A percentile compares a stretch with the other conserved stretches of the same genome.
phyloP scores from a whole-genome alignment of 1,284 basidiomycete genomes.

The Leccinum brunneo-olivaceum region DNA sequence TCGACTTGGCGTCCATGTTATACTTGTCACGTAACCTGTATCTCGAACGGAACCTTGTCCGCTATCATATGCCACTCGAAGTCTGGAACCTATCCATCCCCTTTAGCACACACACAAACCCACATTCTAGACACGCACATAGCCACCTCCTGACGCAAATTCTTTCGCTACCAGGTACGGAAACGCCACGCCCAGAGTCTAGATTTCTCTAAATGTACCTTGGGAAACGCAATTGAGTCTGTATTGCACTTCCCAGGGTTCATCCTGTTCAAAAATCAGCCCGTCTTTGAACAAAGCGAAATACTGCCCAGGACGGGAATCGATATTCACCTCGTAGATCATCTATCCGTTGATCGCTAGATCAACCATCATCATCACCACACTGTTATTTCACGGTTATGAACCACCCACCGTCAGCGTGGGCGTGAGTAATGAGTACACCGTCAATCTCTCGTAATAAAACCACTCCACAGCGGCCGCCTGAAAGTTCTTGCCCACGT shows the following conservation, averaged over 20 bases:
- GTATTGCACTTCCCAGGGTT: conserved; percentile 64
- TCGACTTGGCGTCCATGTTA: conserved; percentile 70
- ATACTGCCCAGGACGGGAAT: neutral
- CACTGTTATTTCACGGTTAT: neutral
- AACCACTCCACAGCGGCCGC: conserved; percentile 75
- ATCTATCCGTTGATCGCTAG: conserved; percentile 79
- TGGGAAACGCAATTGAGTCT: conserved; percentile 59
- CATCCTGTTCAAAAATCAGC: conserved; percentile 44
- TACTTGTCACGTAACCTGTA: conserved; percentile 60
- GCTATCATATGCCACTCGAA: conserved; percentile 77
- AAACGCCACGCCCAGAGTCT: conserved; percentile 62
- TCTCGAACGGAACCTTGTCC: conserved; percentile 56
- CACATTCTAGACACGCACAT: conserved; percentile 37
- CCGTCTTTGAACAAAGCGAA: conserved; percentile 1
- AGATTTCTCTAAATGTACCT: conserved; percentile 58
- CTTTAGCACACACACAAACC: neutral
- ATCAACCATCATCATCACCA: conserved; percentile 8
- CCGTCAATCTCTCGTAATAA: conserved; percentile 71
- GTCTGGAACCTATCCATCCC: conserved; percentile 53
- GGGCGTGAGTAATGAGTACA: conserved; percentile 72
- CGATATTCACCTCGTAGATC: conserved; percentile 59
- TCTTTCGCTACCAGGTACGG: conserved; percentile 74
- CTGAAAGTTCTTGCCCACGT: conserved; percentile 78
- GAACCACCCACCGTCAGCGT: conserved; percentile 59
- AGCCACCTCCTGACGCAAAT: conserved; percentile 73